These are phyloP conservation scores for Umbelopsis isabellina DNA, from an alignment of 192 early-diverging fungal species.

Conservation along the genomic window DNA sequence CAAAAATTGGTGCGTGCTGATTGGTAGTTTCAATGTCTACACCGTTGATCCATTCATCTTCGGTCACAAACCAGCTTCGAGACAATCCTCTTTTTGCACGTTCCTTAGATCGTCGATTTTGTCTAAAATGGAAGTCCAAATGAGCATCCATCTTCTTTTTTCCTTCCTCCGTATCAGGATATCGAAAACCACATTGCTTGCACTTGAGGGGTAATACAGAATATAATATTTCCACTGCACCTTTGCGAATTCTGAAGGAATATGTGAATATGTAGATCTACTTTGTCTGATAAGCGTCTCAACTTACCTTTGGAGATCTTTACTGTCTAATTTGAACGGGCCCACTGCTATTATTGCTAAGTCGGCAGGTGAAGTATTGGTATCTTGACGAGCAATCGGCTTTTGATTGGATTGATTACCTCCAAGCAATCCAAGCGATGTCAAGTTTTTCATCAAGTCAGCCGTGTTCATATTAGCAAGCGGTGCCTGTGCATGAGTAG, in stretches of 20 bases:
- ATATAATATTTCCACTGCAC: slow-evolving; percentile 73
- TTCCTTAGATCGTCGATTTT: slow-evolving; percentile 87
- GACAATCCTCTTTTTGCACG: slow-evolving; percentile 80
- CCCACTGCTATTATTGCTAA: neutral
- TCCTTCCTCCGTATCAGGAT: slow-evolving; percentile 65
- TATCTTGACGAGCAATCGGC: neutral
- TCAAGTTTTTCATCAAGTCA: slow-evolving; percentile 32
- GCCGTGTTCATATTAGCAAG: slow-evolving; percentile 21
- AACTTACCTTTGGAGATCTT: slow-evolving; percentile 36
- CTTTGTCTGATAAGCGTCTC: neutral
- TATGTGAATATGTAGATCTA: neutral
- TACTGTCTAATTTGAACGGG: slow-evolving; percentile 26
- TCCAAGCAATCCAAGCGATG: slow-evolving; percentile 26
- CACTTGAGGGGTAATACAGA: slow-evolving; percentile 79
- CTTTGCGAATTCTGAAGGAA: slow-evolving; percentile 19
- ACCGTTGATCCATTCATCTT: slow-evolving; percentile 54
- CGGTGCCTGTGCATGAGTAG: neutral
- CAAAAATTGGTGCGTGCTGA: slow-evolving; percentile 39
- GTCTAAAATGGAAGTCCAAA: slow-evolving; percentile 96
- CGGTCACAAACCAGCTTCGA: slow-evolving; percentile 86
- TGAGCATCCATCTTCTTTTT: slow-evolving; percentile 80
- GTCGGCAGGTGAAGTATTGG: neutral
- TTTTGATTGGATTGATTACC: neutral
- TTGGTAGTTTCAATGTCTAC: slow-evolving; percentile 32
- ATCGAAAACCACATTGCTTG: slow-evolving; percentile 92